Evolutionary conservation across 345 rosid species (phyloP).

Genomic region (Excoecaria agallocha): DNA sequence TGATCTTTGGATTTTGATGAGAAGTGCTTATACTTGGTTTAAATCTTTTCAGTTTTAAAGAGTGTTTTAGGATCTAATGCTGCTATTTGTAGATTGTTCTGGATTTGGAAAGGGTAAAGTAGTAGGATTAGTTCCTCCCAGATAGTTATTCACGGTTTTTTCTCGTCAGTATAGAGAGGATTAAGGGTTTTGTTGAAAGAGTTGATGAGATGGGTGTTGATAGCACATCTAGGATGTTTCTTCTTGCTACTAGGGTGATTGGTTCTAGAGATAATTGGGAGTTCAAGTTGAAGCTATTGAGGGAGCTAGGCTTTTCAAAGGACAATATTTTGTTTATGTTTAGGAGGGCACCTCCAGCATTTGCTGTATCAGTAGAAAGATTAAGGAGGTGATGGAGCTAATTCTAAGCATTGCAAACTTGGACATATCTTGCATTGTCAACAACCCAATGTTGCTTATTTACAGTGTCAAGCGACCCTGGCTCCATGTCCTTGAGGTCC

Average conservation of each 20-base stretch:
- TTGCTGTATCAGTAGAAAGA: conserved; percentile 32
- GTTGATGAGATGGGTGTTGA: conserved; percentile 35
- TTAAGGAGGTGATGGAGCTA: conserved; percentile 15
- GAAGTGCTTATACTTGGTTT: conserved; percentile 22
- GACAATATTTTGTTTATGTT: conserved; percentile 18
- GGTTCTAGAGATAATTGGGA: conserved; percentile 34
- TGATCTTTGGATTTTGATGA: conserved; percentile 31
- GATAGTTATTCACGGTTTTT: conserved; percentile 32
- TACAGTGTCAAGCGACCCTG: conserved; percentile 36
- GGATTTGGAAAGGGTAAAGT: conserved; percentile 31
- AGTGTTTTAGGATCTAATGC: conserved; percentile 25
- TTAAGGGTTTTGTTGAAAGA: conserved; percentile 22
- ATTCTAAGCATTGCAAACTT: conserved; percentile 10
- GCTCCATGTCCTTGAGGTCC: conserved; percentile 20
- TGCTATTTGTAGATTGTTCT: conserved; percentile 8
- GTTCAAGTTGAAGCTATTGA: conserved; percentile 29
- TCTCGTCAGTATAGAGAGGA: conserved; percentile 18
- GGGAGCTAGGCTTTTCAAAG: conserved; percentile 31
- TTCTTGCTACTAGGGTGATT: conserved; percentile 25
- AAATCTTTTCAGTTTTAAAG: conserved; percentile 17
- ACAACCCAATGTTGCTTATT: conserved; percentile 23
- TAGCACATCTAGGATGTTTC: conserved; percentile 28
- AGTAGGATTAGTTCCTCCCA: conserved; percentile 26
- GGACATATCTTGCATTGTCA: conserved; percentile 24
- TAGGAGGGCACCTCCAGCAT: conserved; percentile 28